phyloP scores from a whole-genome alignment of 345 rosid species.

The Firmiana major region DNA sequence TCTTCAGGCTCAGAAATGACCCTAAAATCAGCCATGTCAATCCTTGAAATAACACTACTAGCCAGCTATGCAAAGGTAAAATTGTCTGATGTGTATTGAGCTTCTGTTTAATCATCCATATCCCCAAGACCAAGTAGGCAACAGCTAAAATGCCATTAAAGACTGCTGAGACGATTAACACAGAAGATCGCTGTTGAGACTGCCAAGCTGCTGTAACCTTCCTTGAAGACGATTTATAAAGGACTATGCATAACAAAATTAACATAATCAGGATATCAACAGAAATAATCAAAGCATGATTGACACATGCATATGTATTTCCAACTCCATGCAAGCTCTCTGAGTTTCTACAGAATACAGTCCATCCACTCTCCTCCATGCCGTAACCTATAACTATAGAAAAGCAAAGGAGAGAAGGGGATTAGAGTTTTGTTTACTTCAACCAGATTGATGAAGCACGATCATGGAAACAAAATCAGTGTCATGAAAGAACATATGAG shows the following conservation, averaged over 20 bases:
- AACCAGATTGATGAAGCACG: not conserved
- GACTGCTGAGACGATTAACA: slow-evolving; percentile 19
- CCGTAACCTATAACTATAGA: not conserved
- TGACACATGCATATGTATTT: slow-evolving; percentile 24
- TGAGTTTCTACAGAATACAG: slow-evolving; percentile 17
- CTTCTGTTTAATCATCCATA: slow-evolving; percentile 21
- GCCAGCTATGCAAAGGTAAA: slow-evolving; percentile 30
- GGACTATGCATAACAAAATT: slow-evolving; percentile 12
- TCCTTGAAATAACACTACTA: slow-evolving; percentile 27
- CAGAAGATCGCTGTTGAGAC: not conserved
- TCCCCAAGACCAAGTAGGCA: slow-evolving; percentile 26
- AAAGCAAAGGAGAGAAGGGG: not conserved
- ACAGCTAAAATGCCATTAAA: slow-evolving; percentile 24
- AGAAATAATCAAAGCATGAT: slow-evolving; percentile 24
- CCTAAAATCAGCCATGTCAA: slow-evolving; percentile 32
- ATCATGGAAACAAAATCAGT: not conserved
- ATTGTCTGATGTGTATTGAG: slow-evolving; percentile 6
- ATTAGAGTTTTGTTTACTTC: not conserved
- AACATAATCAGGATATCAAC: slow-evolving; percentile 25
- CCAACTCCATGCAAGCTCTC: slow-evolving; percentile 12
- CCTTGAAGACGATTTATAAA: slow-evolving; percentile 5
- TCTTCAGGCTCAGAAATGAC: slow-evolving; percentile 18
- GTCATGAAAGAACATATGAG: not conserved
- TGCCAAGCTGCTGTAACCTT: slow-evolving; percentile 4
- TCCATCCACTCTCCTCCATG: slow-evolving; percentile 24